Conservation (phyloP, 2,329 filamentous ascomycete genomes). For the Ophiocordyceps unilateralis region DNA sequence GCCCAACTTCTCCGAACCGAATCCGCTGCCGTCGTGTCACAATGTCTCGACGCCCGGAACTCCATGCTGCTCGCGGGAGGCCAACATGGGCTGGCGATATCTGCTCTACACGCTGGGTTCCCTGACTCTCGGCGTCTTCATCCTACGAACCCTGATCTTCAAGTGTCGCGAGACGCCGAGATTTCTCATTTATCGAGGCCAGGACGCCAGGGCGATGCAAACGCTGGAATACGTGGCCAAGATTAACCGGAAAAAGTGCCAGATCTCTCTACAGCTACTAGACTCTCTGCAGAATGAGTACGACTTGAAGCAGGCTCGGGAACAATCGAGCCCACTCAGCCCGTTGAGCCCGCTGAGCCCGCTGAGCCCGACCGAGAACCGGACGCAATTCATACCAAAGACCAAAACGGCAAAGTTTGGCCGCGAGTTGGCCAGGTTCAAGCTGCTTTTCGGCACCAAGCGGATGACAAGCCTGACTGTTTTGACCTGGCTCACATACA, state of each 20-base stretch:
- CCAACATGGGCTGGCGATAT: conserved; percentile 35
- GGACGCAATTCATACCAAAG: neutral
- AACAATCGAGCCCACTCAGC: neutral
- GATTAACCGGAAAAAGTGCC: conserved; percentile 16
- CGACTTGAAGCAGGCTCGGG: conserved; percentile 1
- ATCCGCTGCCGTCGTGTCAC: conserved; percentile 25
- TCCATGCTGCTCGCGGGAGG: conserved; percentile 17
- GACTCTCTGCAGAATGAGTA: conserved; percentile 9
- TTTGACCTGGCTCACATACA: conserved; percentile 19
- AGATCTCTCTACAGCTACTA: conserved; percentile 20
- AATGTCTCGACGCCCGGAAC: conserved; percentile 8
- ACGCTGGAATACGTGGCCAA: conserved; percentile 28
- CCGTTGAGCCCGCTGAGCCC: neutral
- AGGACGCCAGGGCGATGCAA: conserved; percentile 27
- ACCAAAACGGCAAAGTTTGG: neutral
- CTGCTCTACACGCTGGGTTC: conserved; percentile 26
- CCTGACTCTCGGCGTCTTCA: conserved; percentile 23
- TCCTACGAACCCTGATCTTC: conserved; percentile 28
- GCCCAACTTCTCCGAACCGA: conserved; percentile 10
- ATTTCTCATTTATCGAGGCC: conserved; percentile 24
- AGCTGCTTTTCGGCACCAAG: conserved; percentile 14
- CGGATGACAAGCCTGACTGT: conserved; percentile 18
- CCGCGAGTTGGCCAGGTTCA: conserved; percentile 10
- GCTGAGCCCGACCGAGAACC: neutral
- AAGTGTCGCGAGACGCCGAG: conserved; percentile 29